phyloP scores from a whole-genome alignment of 2,329 filamentous ascomycete species.

The Colletotrichum abscissum region DNA sequence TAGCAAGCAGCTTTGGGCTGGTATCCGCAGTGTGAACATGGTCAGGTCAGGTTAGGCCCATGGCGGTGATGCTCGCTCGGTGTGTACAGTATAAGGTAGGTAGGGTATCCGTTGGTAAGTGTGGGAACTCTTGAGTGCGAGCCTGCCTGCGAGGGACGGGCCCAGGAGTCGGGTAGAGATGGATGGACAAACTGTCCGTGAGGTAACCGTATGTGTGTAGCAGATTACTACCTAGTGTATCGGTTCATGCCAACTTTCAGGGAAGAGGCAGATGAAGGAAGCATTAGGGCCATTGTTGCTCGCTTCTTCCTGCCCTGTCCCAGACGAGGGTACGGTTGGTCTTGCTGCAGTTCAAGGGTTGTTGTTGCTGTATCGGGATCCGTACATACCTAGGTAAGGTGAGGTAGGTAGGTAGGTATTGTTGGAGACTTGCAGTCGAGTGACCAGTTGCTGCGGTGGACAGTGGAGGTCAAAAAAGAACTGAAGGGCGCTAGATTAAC shows the following conservation, averaged over 20 bases:
- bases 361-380: too few species aligned
- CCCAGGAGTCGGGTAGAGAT: neutral
- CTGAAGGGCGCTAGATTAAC: constrained; percentile 19
- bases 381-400: too few species aligned
- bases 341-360: neutral
- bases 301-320: neutral
- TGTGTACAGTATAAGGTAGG: neutral
- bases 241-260: neutral
- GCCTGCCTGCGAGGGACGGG: neutral
- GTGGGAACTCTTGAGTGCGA: neutral
- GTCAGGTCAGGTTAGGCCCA: neutral
- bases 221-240: neutral
- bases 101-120: neutral
- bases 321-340: neutral
- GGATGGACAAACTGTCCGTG: neutral
- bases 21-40: neutral
- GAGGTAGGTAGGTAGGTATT: too few species aligned
- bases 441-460: neutral
- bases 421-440: too few species aligned
- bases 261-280: neutral
- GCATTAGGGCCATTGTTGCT: neutral
- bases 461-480: neutral
- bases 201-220: neutral
- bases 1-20: neutral
- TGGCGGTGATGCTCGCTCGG: neutral